phyloP scores from a whole-genome alignment of 2,329 filamentous ascomycete species.

The Pezicula rhizophila region DNA sequence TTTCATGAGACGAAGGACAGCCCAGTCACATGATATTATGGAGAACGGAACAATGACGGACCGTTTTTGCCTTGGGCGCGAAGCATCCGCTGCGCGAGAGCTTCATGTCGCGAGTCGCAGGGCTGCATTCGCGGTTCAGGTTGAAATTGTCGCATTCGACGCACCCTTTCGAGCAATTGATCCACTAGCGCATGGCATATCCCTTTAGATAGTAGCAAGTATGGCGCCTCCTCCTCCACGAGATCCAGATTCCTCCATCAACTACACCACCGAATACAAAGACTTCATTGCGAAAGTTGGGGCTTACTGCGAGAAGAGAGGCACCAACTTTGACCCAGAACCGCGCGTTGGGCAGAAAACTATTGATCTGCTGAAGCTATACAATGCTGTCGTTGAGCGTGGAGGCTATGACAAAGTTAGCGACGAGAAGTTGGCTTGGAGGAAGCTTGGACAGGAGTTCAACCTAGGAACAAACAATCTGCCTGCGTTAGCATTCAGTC shows the following conservation, averaged over 20 bases:
- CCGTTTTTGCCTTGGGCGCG: too few species aligned
- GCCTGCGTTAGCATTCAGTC: conserved; percentile 75
- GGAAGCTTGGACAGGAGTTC: conserved; percentile 68
- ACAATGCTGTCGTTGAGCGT: conserved; percentile 67
- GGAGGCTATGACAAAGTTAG: conserved; percentile 85
- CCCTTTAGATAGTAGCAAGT: not conserved
- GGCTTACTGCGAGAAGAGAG: conserved; percentile 72
- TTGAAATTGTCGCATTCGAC: conserved; percentile 1
- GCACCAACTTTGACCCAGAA: conserved; percentile 71
- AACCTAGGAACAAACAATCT: conserved; percentile 69
- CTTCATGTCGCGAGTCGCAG: too few species aligned
- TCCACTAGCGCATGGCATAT: conserved; percentile 13
- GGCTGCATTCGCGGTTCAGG: not conserved
- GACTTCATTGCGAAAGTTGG: conserved; percentile 70
- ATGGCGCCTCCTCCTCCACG: conserved; percentile 21
- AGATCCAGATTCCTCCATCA: conserved; percentile 11
- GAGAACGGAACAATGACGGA: too few species aligned
- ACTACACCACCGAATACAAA: conserved; percentile 62
- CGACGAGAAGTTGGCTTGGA: conserved; percentile 80
- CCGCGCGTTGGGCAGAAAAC: conserved; percentile 74
- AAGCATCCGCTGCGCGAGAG: too few species aligned
- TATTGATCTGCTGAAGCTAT: conserved; percentile 73
- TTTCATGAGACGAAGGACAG: too few species aligned
- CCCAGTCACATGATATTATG: too few species aligned
- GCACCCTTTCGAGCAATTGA: conserved; percentile 5